Evolutionary conservation across 2,329 filamentous ascomycete species (phyloP).

Genomic region (Botrytis cinerea): DNA sequence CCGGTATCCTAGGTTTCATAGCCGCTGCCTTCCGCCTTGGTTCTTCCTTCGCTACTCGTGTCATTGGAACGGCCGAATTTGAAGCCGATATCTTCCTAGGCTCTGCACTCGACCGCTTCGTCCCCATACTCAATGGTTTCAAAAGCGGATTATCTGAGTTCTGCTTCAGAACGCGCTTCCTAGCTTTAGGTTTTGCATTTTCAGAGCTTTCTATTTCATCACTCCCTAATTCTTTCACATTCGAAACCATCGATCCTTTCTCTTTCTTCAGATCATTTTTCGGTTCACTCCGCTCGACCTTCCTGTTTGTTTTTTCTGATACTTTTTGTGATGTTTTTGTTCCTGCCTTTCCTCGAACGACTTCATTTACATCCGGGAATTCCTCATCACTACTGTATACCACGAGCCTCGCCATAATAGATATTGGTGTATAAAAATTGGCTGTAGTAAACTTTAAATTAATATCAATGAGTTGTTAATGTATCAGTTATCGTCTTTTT

Average conservation of each 20-base stretch:
- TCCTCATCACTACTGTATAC: constrained; percentile 35
- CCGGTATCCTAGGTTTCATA: not conserved
- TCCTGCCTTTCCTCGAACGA: constrained; percentile 21
- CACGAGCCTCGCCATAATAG: constrained; percentile 30
- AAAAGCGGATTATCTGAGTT: constrained; percentile 35
- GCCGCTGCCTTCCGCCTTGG: not conserved
- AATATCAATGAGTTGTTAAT: not conserved
- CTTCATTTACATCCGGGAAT: constrained; percentile 30
- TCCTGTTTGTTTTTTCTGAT: not conserved
- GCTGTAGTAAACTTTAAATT: not conserved
- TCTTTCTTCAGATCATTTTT: constrained; percentile 5
- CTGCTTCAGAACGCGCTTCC: constrained; percentile 34
- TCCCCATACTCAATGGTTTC: constrained; percentile 28
- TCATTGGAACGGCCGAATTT: not conserved
- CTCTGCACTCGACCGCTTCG: not conserved
- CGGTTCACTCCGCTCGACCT: not conserved
- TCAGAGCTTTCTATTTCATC: constrained; percentile 10
- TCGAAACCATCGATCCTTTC: not conserved
- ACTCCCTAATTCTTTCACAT: constrained; percentile 14
- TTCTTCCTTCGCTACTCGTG: constrained; percentile 12
- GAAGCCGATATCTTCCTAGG: constrained; percentile 1
- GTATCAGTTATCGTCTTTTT: constrained; percentile 11
- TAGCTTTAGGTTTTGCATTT: constrained; percentile 28
- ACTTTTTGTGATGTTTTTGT: constrained; percentile 7
- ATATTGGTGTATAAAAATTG: not conserved